These are phyloP conservation scores for Santalum album DNA, from an alignment of 164 flowering plant species.

Conservation along the genomic window DNA sequence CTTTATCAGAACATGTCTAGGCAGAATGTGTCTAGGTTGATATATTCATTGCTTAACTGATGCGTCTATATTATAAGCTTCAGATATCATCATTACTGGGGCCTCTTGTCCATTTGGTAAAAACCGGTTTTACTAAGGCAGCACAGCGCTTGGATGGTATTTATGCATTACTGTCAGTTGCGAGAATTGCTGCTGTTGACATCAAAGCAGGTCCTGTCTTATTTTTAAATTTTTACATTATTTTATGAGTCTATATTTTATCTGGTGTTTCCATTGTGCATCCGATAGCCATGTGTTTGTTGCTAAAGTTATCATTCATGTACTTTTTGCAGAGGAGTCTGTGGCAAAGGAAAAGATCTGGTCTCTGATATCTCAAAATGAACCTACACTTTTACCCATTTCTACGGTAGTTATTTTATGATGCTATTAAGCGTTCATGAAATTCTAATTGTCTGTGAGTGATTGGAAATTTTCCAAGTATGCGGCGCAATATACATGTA, in stretches of 20 bases:
- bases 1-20: neutral
- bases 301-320: neutral
- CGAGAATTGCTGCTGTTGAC: constrained; percentile 69
- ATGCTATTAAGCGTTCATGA: neutral
- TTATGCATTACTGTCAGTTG: constrained; percentile 64
- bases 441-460: neutral
- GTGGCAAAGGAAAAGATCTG: constrained; percentile 80
- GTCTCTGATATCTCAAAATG: constrained; percentile 75
- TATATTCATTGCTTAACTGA: constrained; percentile 1
- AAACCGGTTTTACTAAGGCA: constrained; percentile 86
- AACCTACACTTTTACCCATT: constrained; percentile 65
- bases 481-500: too few relatives aligned
- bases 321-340: constrained; percentile 52
- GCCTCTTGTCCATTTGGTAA: constrained; percentile 80
- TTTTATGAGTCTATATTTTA: neutral
- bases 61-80: constrained; percentile 4
- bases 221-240: neutral
- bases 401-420: constrained; percentile 45
- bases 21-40: neutral
- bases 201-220: constrained; percentile 61
- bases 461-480: too few relatives aligned
- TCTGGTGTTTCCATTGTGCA: neutral
- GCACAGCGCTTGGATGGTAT: constrained; percentile 90
- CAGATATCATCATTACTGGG: constrained; percentile 69
- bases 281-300: neutral